These are phyloP conservation scores for Tirmania nivea DNA, from an alignment of 495 filamentous ascomycete species.

Conservation along the genomic window DNA sequence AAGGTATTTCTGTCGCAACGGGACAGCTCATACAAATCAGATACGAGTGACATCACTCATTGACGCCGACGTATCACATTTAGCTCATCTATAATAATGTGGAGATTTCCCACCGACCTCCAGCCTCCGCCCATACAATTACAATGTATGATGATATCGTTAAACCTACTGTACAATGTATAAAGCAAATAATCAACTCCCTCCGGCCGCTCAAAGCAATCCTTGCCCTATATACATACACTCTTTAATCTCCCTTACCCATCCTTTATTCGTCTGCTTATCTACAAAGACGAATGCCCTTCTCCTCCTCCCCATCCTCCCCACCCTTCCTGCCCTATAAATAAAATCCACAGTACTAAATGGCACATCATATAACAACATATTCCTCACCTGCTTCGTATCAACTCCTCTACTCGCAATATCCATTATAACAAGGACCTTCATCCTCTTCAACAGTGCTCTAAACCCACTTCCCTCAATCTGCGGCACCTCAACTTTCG, in stretches of 20 bases:
- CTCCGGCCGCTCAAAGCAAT: neutral
- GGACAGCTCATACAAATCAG: no score
- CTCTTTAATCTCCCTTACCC: constrained; percentile 48
- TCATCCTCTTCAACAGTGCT: constrained; percentile 35
- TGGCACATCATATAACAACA: constrained; percentile 85
- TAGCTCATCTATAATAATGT: no score
- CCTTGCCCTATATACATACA: constrained; percentile 5
- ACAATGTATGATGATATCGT: no score
- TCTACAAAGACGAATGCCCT: constrained; percentile 77
- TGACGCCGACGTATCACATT: no score
- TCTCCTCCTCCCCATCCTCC: constrained; percentile 79
- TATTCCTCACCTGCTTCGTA: constrained; percentile 73
- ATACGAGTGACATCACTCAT: no score
- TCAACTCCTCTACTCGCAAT: constrained; percentile 83
- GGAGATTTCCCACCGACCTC: no score
- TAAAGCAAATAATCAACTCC: no score
- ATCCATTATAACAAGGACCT: constrained; percentile 86
- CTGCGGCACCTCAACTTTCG: constrained; percentile 6
- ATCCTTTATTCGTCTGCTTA: constrained; percentile 62
- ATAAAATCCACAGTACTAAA: constrained; percentile 95
- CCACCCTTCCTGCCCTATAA: constrained; percentile 74
- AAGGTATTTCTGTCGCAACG: no score
- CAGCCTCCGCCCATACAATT: no score
- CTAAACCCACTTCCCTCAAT: neutral
- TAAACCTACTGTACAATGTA: no score